phyloP scores from a whole-genome alignment of 2,329 filamentous ascomycete species.

The Pyrenochaeta sp. region DNA sequence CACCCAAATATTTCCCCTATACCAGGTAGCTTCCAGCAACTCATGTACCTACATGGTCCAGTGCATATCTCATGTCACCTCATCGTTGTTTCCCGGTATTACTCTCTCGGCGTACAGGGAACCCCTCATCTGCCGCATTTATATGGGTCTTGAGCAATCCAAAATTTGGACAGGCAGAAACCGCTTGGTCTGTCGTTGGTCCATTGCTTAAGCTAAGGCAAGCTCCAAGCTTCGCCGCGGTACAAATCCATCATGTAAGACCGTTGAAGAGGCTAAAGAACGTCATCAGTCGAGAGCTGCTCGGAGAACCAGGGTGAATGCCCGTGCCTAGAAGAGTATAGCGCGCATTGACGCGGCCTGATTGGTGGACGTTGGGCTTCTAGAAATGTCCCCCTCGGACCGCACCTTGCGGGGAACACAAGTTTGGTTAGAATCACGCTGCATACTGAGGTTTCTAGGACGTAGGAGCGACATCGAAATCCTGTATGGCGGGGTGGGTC shows the following conservation, averaged over 20 bases:
- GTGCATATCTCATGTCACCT: constrained; percentile 9
- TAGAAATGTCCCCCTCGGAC: constrained; percentile 16
- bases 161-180: constrained; percentile 6
- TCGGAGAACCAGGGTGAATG: constrained; percentile 29
- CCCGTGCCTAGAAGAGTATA: constrained; percentile 34
- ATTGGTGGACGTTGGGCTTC: constrained; percentile 40
- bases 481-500: no score
- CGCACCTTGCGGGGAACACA: constrained; percentile 21
- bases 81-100: constrained; percentile 16
- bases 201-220: constrained; percentile 21
- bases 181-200: constrained; percentile 26
- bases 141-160: constrained; percentile 7
- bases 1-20: constrained; percentile 5
- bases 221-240: constrained; percentile 24
- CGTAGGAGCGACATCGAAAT: background rate
- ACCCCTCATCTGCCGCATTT: constrained; percentile 15
- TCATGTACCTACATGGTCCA: constrained; percentile 12
- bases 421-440: background rate
- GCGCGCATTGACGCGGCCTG: constrained; percentile 1
- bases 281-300: constrained; percentile 26
- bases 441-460: background rate
- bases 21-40: constrained; percentile 8
- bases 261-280: constrained; percentile 14
- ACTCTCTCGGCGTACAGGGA: constrained; percentile 21
- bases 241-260: constrained; percentile 19